phyloP scores from a whole-genome alignment of 768 basidiomycete species.

The Suillus occidentalis region DNA sequence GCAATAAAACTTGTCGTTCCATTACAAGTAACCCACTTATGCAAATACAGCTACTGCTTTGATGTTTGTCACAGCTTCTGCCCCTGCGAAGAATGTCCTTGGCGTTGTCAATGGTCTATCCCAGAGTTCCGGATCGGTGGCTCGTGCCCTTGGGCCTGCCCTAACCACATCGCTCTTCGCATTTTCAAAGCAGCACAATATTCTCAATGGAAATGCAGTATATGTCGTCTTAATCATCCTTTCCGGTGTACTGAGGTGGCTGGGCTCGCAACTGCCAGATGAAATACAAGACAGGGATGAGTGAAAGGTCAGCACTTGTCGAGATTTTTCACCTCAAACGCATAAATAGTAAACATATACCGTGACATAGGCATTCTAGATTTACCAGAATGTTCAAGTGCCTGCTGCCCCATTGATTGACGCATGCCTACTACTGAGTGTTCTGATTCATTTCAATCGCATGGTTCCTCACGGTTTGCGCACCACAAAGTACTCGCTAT shows the following conservation, averaged over 20 bases:
- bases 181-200: constrained; percentile 42
- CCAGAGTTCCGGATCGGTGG: no score
- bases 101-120: constrained; percentile 69
- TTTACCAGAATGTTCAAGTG: neutral
- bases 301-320: constrained; percentile 1
- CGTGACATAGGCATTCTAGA: neutral
- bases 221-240: constrained; percentile 42
- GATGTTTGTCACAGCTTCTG: constrained; percentile 59
- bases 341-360: neutral
- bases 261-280: constrained; percentile 42
- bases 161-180: constrained; percentile 52
- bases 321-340: neutral
- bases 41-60: no score
- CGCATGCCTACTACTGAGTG: neutral
- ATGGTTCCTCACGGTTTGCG: neutral
- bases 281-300: constrained; percentile 37
- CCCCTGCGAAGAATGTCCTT: constrained; percentile 50
- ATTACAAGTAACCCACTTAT: constrained; percentile 32
- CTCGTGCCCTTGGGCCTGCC: constrained; percentile 49
- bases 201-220: constrained; percentile 48
- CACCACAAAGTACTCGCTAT: neutral
- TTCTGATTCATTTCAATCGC: neutral
- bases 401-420: neutral
- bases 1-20: no score
- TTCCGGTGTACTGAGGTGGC: constrained; percentile 34